phyloP scores from a whole-genome alignment of 1,284 basidiomycete species.

The Sporisorium iseilematis-ciliati region DNA sequence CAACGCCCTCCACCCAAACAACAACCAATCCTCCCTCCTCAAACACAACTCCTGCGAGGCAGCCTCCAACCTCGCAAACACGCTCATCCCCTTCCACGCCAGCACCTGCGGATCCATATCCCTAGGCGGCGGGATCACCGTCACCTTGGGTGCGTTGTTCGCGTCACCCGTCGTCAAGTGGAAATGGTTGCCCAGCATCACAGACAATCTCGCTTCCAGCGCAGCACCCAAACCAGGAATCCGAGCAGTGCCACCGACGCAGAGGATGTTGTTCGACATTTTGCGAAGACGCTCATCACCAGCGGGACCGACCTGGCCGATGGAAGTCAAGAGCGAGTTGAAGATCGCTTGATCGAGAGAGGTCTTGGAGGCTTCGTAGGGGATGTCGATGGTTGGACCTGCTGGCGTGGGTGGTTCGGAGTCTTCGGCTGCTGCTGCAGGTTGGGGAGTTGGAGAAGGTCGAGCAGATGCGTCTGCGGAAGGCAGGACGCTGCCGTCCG shows the following conservation, averaged over 20 bases:
- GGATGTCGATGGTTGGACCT: constrained; percentile 76
- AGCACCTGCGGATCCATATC: constrained; percentile 90
- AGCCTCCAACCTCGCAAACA: constrained; percentile 90
- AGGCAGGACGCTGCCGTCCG: constrained; percentile 22
- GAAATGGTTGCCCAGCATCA: constrained; percentile 40
- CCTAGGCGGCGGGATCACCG: constrained; percentile 90
- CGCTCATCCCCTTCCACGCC: constrained; percentile 95
- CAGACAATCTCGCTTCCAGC: constrained; percentile 56
- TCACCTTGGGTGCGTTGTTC: constrained; percentile 72
- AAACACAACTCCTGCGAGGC: constrained; percentile 87
- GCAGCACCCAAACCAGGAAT: constrained; percentile 70
- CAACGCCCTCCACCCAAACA: constrained; percentile 72
- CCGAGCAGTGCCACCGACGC: constrained; percentile 83
- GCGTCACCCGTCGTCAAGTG: constrained; percentile 35
- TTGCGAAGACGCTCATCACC: constrained; percentile 90
- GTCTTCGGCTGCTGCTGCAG: background rate
- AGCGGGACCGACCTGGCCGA: constrained; percentile 44
- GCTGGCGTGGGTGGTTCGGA: constrained; percentile 6
- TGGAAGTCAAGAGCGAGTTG: constrained; percentile 76
- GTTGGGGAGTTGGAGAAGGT: constrained; percentile 35
- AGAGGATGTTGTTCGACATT: constrained; percentile 86
- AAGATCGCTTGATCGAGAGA: constrained; percentile 95
- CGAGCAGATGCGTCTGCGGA: constrained; percentile 40
- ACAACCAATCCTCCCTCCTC: constrained; percentile 84
- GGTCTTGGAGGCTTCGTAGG: constrained; percentile 86